Conservation (phyloP, 805 yeast genomes). For the Torulaspora maleeae region DNA sequence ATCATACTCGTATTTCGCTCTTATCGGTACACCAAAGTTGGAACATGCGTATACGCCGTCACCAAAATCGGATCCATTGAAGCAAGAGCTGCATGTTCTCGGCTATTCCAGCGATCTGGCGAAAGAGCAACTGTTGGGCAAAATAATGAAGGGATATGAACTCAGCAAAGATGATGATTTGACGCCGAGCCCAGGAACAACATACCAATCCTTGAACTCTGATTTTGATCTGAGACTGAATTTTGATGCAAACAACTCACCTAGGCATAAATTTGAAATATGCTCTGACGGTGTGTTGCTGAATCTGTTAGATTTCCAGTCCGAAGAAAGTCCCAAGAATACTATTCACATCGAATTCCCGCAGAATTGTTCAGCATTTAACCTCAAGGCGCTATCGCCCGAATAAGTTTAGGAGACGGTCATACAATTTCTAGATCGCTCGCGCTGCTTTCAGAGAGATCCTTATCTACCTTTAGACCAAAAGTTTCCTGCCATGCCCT, state of each 20-base stretch:
- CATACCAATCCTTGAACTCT: slow-evolving; percentile 16
- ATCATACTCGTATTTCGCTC: slow-evolving; percentile 28
- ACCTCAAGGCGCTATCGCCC: slow-evolving; percentile 11
- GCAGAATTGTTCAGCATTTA: slow-evolving; percentile 9
- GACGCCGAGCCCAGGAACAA: slow-evolving; percentile 11
- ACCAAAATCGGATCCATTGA: slow-evolving; percentile 26
- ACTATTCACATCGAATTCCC: slow-evolving; percentile 15
- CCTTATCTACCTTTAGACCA: slow-evolving; percentile 11
- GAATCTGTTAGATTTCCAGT: slow-evolving; percentile 18
- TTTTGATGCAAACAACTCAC: neutral
- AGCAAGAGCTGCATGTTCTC: slow-evolving; percentile 22
- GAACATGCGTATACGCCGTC: slow-evolving; percentile 32
- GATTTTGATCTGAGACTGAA: slow-evolving; percentile 19
- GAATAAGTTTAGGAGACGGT: neutral
- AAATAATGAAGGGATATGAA: slow-evolving; percentile 30
- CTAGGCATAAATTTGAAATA: slow-evolving; percentile 20
- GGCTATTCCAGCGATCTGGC: slow-evolving; percentile 22
- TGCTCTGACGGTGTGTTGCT: slow-evolving; percentile 33
- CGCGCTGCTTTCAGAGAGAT: slow-evolving; percentile 19
- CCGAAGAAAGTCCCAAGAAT: slow-evolving; percentile 3
- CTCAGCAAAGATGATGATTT: slow-evolving; percentile 15
- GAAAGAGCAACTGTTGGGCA: slow-evolving; percentile 11
- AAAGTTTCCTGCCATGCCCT: slow-evolving; percentile 31
- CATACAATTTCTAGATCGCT: slow-evolving; percentile 36
- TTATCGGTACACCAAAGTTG: slow-evolving; percentile 29